Percentiles rank a stretch among this genome's conserved stretches.
These are phyloP conservation scores for Trypanosoma caninum DNA, from an alignment of 208 protist genomes.

Conservation along the genomic window DNA sequence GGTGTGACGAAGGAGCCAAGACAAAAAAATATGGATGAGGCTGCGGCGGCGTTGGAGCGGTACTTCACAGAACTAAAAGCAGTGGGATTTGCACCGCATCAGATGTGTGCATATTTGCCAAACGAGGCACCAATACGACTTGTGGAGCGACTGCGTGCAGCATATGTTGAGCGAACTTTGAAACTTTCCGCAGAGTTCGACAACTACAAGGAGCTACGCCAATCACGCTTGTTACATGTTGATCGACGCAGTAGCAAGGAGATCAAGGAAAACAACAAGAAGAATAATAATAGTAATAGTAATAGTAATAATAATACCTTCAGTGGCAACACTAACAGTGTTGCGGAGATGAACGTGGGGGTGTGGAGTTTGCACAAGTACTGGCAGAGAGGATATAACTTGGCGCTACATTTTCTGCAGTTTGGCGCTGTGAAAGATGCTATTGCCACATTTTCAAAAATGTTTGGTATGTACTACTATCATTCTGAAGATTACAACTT, in stretches of 20 bases:
- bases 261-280: too few relatives aligned
- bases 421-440: constrained; percentile 66
- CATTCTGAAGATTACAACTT: constrained; percentile 83
- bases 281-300: not conserved
- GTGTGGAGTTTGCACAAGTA: constrained; percentile 52
- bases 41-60: constrained; percentile 33
- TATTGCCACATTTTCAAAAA: constrained; percentile 30
- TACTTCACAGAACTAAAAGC: constrained; percentile 71
- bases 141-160: constrained; percentile 56
- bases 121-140: constrained; percentile 59
- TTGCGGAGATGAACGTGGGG: not conserved
- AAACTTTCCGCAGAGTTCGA: constrained; percentile 34
- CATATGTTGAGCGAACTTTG: constrained; percentile 26
- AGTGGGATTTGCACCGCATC: constrained; percentile 49
- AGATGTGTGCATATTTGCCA: constrained; percentile 67
- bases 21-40: constrained; percentile 39
- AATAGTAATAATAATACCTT: not conserved
- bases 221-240: not conserved
- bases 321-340: too few relatives aligned
- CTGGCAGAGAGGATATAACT: constrained; percentile 67
- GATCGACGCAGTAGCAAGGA: too few relatives aligned
- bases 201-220: constrained; percentile 19
- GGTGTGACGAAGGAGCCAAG: constrained; percentile 6
- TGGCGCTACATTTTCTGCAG: constrained; percentile 72
- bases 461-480: constrained; percentile 86